A percentile compares a stretch with the other conserved stretches of the same genome.
Conservation (phyloP, 148 eudicot genomes). For the Rhododendron henanense region DNA sequence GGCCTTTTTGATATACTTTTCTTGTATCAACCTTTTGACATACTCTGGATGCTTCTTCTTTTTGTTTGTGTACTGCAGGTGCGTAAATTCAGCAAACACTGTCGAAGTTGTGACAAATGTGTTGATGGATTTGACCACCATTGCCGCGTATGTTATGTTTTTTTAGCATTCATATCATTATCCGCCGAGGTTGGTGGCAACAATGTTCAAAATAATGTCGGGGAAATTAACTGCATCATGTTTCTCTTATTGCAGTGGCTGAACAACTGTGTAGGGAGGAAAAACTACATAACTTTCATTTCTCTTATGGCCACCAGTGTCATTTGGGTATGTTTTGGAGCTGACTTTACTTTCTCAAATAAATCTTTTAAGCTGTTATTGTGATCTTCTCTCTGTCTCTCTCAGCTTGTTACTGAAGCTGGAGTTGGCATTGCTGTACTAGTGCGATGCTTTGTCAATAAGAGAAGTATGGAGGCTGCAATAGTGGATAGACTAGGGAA, state of each 20-base stretch:
- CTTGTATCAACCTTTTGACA: not conserved
- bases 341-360: not conserved
- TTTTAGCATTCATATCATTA: not conserved
- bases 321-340: slow-evolving; percentile 69
- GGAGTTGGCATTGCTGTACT: slow-evolving; percentile 87
- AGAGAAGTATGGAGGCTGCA: slow-evolving; percentile 67
- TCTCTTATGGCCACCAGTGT: slow-evolving; percentile 85
- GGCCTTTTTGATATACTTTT: not conserved
- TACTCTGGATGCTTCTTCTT: not conserved
- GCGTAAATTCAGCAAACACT: slow-evolving; percentile 94
- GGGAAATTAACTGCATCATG: not conserved
- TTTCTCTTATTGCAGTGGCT: slow-evolving; percentile 71
- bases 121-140: slow-evolving; percentile 99
- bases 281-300: slow-evolving; percentile 80
- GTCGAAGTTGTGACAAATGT: slow-evolving; percentile 99
- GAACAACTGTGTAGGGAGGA: slow-evolving; percentile 94
- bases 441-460: slow-evolving; percentile 80
- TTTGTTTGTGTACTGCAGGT: slow-evolving; percentile 47
- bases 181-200: slow-evolving; percentile 3
- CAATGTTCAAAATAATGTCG: not conserved
- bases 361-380: slow-evolving; percentile 10
- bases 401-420: slow-evolving; percentile 82
- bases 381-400: slow-evolving; percentile 23
- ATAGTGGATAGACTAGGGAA: slow-evolving; percentile 89
- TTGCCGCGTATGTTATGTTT: slow-evolving; percentile 63